A percentile compares a stretch with the other conserved stretches of the same genome.
Conservation (phyloP, 768 basidiomycete species). For the Naganishia kalamii region DNA sequence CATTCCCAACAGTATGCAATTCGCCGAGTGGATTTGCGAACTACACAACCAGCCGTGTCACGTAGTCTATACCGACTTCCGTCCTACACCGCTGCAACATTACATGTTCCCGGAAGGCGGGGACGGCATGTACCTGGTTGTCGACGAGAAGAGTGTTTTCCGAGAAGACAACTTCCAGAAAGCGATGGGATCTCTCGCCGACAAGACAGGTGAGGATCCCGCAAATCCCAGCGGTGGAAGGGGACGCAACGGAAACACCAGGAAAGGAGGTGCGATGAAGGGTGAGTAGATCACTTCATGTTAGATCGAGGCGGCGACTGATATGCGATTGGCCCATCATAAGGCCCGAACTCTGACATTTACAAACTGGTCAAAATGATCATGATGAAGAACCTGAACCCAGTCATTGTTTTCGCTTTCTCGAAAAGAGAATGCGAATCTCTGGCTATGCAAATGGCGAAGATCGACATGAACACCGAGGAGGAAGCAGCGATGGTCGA, state of each 20-base stretch:
- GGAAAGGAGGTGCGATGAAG: conserved; percentile 88
- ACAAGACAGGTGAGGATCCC: conserved; percentile 79
- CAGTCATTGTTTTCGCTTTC: conserved; percentile 93
- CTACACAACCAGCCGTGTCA: conserved; percentile 97
- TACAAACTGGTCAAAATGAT: conserved; percentile 98
- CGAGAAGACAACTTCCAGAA: conserved; percentile 95
- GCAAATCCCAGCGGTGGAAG: conserved; percentile 78
- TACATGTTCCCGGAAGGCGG: conserved; percentile 96
- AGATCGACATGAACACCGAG: conserved; percentile 86
- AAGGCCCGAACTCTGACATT: conserved; percentile 77
- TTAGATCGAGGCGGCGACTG: too few species aligned
- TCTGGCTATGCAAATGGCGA: conserved; percentile 83
- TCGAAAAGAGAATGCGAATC: conserved; percentile 93
- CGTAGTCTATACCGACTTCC: conserved; percentile 98
- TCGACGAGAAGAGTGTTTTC: conserved; percentile 98
- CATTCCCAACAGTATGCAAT: conserved; percentile 98
- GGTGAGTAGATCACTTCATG: conserved; percentile 53
- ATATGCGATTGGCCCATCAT: background rate
- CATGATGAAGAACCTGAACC: conserved; percentile 94
- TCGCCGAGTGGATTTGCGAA: conserved; percentile 97
- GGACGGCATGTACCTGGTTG: conserved; percentile 93
- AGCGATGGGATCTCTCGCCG: conserved; percentile 90
- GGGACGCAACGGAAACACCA: conserved; percentile 84
- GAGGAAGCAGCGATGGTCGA: conserved; percentile 83
- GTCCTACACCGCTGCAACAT: conserved; percentile 94